Conservation (phyloP, 2,329 filamentous ascomycete species). For the Tolypocladium ophioglossoides region DNA sequence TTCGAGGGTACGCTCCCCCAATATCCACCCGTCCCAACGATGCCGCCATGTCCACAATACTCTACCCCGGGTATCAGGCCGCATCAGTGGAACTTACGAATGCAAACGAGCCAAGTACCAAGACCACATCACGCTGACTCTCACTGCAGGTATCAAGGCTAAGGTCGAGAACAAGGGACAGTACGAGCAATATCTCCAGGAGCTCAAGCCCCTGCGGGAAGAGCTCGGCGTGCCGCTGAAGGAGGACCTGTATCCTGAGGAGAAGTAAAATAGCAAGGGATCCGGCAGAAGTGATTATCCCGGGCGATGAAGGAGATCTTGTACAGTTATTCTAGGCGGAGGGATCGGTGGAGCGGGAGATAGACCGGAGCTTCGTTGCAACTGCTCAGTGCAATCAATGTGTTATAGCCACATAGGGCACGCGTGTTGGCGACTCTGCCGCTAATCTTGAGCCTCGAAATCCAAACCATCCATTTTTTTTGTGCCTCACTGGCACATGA, state of each 20-base stretch:
- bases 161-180: constrained; percentile 98
- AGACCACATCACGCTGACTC: neutral
- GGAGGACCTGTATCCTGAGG: constrained; percentile 81
- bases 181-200: constrained; percentile 91
- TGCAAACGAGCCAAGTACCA: neutral
- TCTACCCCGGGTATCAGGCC: neutral
- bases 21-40: neutral
- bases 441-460: neutral
- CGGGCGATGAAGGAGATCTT: constrained; percentile 13
- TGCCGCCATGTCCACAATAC: neutral
- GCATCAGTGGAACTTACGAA: neutral
- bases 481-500: neutral
- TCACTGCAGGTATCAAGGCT: constrained; percentile 76
- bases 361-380: constrained; percentile 19
- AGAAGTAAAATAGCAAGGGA: constrained; percentile 24
- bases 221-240: constrained; percentile 87
- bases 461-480: neutral
- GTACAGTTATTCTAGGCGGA: constrained; percentile 23
- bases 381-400: constrained; percentile 17
- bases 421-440: constrained; percentile 2
- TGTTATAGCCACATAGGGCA: constrained; percentile 17
- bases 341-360: constrained; percentile 13
- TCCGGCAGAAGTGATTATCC: neutral
- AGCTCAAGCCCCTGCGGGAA: constrained; percentile 86
- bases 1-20: constrained; percentile 73